These are phyloP conservation scores for Powellomyces hirtus DNA, from an alignment of 192 early-diverging fungal species.

Conservation along the genomic window DNA sequence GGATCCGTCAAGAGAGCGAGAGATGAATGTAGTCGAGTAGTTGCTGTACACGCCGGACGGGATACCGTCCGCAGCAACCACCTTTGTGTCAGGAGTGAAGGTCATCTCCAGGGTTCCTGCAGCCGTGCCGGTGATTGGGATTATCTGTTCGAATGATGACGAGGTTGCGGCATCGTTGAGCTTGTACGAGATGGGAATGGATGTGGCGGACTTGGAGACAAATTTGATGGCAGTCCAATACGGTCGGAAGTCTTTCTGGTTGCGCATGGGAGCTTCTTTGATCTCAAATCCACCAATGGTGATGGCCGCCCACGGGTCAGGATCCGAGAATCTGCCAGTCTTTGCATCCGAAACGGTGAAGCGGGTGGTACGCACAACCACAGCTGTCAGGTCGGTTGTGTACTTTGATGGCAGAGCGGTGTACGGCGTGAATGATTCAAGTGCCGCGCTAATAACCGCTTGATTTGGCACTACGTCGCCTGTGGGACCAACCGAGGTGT, in stretches of 20 bases:
- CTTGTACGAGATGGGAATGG: constrained; percentile 9
- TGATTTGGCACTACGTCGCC: constrained; percentile 20
- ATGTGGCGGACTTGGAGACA: not conserved
- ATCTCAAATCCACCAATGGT: constrained; percentile 13
- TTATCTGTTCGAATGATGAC: not conserved
- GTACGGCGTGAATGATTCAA: constrained; percentile 13
- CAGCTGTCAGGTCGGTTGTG: constrained; percentile 10
- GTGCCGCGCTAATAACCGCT: constrained; percentile 5
- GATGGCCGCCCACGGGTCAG: constrained; percentile 22
- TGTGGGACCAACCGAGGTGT: not conserved
- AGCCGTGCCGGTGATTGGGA: constrained; percentile 13
- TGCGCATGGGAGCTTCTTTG: constrained; percentile 16
- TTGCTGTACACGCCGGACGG: constrained; percentile 6
- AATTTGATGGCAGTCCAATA: constrained; percentile 31
- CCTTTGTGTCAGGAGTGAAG: not conserved
- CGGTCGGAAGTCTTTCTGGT: constrained; percentile 5
- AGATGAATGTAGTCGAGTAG: not conserved
- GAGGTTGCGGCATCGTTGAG: constrained; percentile 13
- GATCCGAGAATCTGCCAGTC: not conserved
- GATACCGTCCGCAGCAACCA: not conserved
- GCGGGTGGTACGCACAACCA: constrained; percentile 21
- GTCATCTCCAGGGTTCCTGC: not conserved
- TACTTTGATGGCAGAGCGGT: not conserved
- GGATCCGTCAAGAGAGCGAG: not conserved
- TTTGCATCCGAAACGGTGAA: constrained; percentile 6